Conservation (phyloP, 352 stramenopile genomes). For the Sclerospora graminicola region DNA sequence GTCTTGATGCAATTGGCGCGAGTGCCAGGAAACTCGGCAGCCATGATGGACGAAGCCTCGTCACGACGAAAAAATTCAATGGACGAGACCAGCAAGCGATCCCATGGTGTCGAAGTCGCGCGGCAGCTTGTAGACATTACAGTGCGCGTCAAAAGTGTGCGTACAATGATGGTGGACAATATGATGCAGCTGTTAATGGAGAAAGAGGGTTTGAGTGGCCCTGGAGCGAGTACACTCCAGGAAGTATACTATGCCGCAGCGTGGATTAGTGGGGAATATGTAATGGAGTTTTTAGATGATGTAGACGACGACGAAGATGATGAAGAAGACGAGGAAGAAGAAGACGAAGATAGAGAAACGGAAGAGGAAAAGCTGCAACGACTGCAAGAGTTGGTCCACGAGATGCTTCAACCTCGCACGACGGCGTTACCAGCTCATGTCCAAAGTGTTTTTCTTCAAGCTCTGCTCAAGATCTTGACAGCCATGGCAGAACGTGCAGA, state of each 20-base stretch:
- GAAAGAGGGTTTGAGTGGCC: slow-evolving; percentile 60
- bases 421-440: slow-evolving; percentile 81
- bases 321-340: slow-evolving; percentile 63
- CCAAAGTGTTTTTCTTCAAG: slow-evolving; percentile 93
- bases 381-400: slow-evolving; percentile 67
- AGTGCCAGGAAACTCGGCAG: slow-evolving; percentile 67
- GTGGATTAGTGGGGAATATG: slow-evolving; percentile 98
- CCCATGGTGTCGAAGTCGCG: slow-evolving; percentile 82
- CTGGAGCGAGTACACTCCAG: slow-evolving; percentile 75
- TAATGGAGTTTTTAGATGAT: slow-evolving; percentile 85
- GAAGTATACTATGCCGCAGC: slow-evolving; percentile 92
- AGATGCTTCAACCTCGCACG: slow-evolving; percentile 72
- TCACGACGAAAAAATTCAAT: slow-evolving; percentile 12
- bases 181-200: slow-evolving; percentile 92
- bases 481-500: slow-evolving; percentile 66
- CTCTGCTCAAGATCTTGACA: slow-evolving; percentile 83
- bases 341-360: slow-evolving; percentile 61
- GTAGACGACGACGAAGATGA: slow-evolving; percentile 69
- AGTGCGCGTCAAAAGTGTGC: slow-evolving; percentile 93
- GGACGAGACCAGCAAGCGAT: slow-evolving; percentile 25
- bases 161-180: slow-evolving; percentile 90
- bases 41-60: slow-evolving; percentile 23
- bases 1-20: slow-evolving; percentile 93
- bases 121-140: slow-evolving; percentile 95
- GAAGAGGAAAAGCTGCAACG: slow-evolving; percentile 82